Percentiles rank a stretch among this genome's conserved stretches.
Conservation (phyloP, 257 asterid genomes). For the Orobanche coerulescens region DNA sequence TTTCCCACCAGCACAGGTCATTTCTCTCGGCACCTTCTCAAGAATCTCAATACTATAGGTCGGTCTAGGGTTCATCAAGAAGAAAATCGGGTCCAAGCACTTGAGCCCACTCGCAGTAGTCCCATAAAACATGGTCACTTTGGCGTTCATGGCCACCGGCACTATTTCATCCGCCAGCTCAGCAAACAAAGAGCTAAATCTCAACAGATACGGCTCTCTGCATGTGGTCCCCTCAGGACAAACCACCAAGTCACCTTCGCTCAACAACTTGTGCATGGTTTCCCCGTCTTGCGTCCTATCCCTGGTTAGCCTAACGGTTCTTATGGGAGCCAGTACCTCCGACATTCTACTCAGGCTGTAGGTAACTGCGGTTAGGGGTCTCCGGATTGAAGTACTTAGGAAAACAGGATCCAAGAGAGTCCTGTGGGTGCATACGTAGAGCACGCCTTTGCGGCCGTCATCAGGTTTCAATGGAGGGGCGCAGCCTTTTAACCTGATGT, state of each 20-base stretch:
- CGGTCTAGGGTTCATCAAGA: slow-evolving; percentile 79
- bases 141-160: slow-evolving; percentile 76
- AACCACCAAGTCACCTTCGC: slow-evolving; percentile 71
- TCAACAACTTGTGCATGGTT: slow-evolving; percentile 44
- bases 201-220: slow-evolving; percentile 72
- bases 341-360: slow-evolving; percentile 88
- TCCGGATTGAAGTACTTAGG: slow-evolving; percentile 43
- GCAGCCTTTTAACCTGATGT: slow-evolving; percentile 31
- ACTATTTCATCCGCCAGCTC: slow-evolving; percentile 74
- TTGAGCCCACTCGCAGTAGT: slow-evolving; percentile 89
- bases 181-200: slow-evolving; percentile 86
- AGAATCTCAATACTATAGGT: slow-evolving; percentile 39
- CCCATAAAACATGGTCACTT: slow-evolving; percentile 77
- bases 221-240: slow-evolving; percentile 99
- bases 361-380: slow-evolving; percentile 73
- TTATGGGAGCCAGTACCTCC: slow-evolving; percentile 65
- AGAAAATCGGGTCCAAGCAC: slow-evolving; percentile 81
- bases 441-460: slow-evolving; percentile 40
- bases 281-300: slow-evolving; percentile 49
- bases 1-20: slow-evolving; percentile 70
- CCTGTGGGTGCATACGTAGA: slow-evolving; percentile 81
- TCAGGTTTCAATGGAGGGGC: slow-evolving; percentile 24
- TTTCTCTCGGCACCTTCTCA: slow-evolving; percentile 48
- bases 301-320: slow-evolving; percentile 56
- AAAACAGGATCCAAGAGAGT: slow-evolving; percentile 79